Conservation (phyloP, 208 protist genomes). For the Acanthamoeba culbertsoni region DNA sequence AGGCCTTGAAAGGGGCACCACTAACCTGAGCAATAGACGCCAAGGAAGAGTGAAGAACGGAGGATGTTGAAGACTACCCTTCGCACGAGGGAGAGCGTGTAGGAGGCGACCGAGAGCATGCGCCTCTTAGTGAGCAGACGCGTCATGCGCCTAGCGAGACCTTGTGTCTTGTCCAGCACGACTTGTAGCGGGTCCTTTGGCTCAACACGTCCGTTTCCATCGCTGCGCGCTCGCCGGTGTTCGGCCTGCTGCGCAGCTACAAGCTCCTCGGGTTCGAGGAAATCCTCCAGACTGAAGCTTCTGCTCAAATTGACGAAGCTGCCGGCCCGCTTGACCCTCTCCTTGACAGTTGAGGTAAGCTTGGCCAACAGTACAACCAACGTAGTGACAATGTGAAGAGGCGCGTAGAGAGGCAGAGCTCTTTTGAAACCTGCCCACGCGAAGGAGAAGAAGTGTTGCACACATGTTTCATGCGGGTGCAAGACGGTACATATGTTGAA, state of each 20-base stretch:
- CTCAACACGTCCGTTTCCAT: no score
- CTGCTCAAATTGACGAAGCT: neutral
- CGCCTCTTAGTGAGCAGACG: neutral
- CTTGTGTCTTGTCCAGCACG: neutral
- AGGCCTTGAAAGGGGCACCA: neutral
- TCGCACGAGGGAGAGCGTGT: neutral
- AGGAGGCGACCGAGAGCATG: neutral
- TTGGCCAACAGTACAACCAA: conserved; percentile 38
- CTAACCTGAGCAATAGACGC: conserved; percentile 14
- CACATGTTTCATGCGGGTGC: neutral
- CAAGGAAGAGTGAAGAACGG: conserved; percentile 10
- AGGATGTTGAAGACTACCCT: conserved; percentile 40
- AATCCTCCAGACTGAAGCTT: conserved; percentile 1
- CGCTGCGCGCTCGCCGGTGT: neutral
- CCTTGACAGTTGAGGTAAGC: conserved; percentile 36
- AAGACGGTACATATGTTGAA: neutral
- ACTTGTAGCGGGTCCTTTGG: neutral
- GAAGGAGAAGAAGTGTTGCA: neutral
- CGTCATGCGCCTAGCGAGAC: neutral
- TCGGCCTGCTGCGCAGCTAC: neutral
- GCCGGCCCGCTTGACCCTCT: conserved; percentile 19
- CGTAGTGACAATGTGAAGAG: conserved; percentile 22
- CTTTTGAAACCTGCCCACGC: neutral
- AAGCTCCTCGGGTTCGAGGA: neutral
- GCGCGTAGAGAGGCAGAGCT: conserved; percentile 26